These are phyloP conservation scores for Rhododendron molle DNA, from an alignment of 148 eudicot species.

Conservation along the genomic window DNA sequence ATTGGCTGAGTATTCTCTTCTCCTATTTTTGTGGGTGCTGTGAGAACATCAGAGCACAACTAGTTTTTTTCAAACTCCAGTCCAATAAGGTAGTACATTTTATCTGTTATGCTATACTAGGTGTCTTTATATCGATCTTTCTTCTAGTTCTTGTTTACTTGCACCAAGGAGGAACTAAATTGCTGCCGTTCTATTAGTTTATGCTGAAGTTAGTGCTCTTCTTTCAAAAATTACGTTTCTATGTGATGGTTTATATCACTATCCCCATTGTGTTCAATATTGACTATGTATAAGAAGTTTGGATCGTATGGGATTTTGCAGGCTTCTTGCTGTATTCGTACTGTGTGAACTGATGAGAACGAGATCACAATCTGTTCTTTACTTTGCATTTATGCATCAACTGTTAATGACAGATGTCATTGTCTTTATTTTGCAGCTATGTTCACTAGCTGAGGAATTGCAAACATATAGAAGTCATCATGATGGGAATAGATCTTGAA, in stretches of 20 bases:
- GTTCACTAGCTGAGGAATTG: neutral
- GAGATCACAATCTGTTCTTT: neutral
- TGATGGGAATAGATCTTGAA: constrained; percentile 16
- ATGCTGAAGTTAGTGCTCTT: neutral
- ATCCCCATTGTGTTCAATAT: neutral
- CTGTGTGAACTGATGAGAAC: neutral
- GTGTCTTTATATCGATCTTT: neutral
- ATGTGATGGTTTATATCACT: neutral
- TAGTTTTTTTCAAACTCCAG: neutral
- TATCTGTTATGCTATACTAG: neutral
- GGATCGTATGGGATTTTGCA: neutral
- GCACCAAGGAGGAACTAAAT: neutral
- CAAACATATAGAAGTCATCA: neutral
- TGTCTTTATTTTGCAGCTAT: neutral
- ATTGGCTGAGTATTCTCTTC: neutral
- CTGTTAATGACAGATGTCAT: neutral
- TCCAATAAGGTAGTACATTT: neutral
- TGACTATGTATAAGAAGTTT: neutral
- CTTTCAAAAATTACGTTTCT: neutral
- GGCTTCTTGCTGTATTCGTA: neutral
- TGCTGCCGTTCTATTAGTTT: neutral
- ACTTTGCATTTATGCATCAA: neutral
- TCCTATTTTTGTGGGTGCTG: neutral
- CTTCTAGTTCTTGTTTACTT: neutral
- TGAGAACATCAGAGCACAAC: neutral